These are phyloP conservation scores for Pseudogymnoascus sp. DNA, from an alignment of 2,329 filamentous ascomycete genomes.

Conservation along the genomic window DNA sequence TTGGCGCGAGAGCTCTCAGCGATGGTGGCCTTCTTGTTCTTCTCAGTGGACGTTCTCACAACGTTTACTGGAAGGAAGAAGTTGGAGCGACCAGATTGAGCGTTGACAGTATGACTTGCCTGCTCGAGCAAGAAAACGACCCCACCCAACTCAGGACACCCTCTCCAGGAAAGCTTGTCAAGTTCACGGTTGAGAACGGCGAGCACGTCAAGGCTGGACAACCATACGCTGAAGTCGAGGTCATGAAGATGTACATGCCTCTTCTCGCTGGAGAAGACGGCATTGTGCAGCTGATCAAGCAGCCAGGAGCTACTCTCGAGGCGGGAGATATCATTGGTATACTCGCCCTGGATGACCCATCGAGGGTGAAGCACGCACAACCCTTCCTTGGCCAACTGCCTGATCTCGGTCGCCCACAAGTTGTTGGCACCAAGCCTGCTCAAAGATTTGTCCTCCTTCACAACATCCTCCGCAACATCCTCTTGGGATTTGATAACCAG, in stretches of 20 bases:
- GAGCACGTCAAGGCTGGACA: conserved; percentile 88
- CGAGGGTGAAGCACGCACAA: conserved; percentile 91
- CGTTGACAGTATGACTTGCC: conserved; percentile 94
- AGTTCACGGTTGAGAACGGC: conserved; percentile 93
- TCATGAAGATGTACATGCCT: conserved; percentile 99
- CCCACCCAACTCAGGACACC: conserved; percentile 93
- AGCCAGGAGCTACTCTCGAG: conserved; percentile 94
- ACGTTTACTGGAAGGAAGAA: conserved; percentile 99
- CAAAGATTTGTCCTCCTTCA: conserved; percentile 75
- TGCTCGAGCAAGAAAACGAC: conserved; percentile 98
- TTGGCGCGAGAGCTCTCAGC: conserved; percentile 84
- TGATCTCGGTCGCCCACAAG: conserved; percentile 73
- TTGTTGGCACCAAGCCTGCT: conserved; percentile 83
- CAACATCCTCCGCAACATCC: conserved; percentile 76
- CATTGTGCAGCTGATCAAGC: conserved; percentile 96
- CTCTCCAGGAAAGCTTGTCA: conserved; percentile 94
- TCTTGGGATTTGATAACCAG: conserved; percentile 93
- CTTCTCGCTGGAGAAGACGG: conserved; percentile 90
- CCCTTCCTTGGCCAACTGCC: conserved; percentile 89
- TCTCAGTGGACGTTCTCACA: conserved; percentile 88
- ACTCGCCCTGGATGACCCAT: conserved; percentile 86
- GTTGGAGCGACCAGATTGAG: conserved; percentile 91
- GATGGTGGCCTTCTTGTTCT: conserved; percentile 91
- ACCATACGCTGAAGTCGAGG: conserved; percentile 92
- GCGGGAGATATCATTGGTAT: conserved; percentile 99